Base-by-base conservation (phyloP, 768 basidiomycete genomes). In the Gelatoporia subvermispora region DNA sequence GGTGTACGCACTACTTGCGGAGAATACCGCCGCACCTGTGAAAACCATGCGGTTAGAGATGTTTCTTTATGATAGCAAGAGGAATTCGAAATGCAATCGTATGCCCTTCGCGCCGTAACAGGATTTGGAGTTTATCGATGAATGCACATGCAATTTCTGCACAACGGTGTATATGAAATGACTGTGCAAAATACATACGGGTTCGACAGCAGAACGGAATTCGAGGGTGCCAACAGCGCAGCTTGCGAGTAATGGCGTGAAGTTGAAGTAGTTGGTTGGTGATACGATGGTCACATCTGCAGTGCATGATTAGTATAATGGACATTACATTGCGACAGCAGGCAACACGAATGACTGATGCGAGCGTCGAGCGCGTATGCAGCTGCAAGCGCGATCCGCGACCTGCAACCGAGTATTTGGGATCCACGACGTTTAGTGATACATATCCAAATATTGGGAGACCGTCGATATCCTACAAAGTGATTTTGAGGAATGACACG, bases 151-250 rank as follows among this genome's bases (percentile, higher is more conserved):
- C 39, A 35, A 15, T 43, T 22, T 41, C 35, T 34, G 36, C n/a
- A 40, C 7, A 28, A 16, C 10, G 7, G 9, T n/a, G 35, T 18
- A 10, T 23, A 3, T 8, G 28, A 9, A 35, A n/a, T n/a, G n/a
- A n/a, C n/a, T n/a, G n/a, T n/a, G n/a, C n/a, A n/a, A n/a, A 15
- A 38, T 20, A 67, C 84, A 57, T 43, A 90, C 89, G 1, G 89
- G 81, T 65, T 93, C 91, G 28, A 91, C 72, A 0, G 88, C 84
- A 57, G 84, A 83, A 21, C 89, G 72, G 60, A 85, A 90, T 55
- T 92, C 89, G 41, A 94, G 70, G 5, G 91, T 92, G 2, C 92
- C 92, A 21, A 91, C 88, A 3, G 88, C 78, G 49, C 85, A 79
- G 42, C 80, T 72, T 0, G 85, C 84, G 1, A 88, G 72, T 24